Evolutionary conservation across 2,329 filamentous ascomycete genomes (phyloP).

Genomic region (Fusarium anguioides): DNA sequence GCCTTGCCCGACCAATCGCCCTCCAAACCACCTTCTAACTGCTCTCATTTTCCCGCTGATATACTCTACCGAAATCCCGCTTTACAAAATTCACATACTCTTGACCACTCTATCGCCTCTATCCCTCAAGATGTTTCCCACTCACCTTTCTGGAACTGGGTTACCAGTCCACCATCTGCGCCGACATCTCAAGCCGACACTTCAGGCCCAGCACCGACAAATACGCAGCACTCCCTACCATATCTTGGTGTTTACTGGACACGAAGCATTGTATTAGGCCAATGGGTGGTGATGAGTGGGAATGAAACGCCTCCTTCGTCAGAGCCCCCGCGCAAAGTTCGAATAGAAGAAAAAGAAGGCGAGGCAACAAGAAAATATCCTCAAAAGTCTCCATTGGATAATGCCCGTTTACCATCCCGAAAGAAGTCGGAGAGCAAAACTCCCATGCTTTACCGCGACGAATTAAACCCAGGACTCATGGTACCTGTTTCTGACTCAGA

Average conservation of each 20-base stretch:
- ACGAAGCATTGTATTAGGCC: constrained; percentile 47
- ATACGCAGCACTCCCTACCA: constrained; percentile 44
- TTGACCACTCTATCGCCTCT: constrained; percentile 49
- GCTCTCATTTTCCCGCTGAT: constrained; percentile 11
- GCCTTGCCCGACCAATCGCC: constrained; percentile 28
- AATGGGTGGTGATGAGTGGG: constrained; percentile 55
- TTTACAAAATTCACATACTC: constrained; percentile 45
- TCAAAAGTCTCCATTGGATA: constrained; percentile 39
- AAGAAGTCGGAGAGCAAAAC: constrained; percentile 41
- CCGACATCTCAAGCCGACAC: constrained; percentile 8
- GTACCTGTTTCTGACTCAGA: constrained; percentile 51
- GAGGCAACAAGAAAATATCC: constrained; percentile 31
- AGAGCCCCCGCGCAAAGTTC: constrained; percentile 49
- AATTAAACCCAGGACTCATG: constrained; percentile 49
- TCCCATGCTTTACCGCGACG: constrained; percentile 46
- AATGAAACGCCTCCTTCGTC: constrained; percentile 51
- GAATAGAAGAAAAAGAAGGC: constrained; percentile 44
- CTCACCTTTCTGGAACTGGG: constrained; percentile 55
- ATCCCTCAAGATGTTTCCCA: constrained; percentile 47
- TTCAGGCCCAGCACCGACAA: constrained; percentile 8
- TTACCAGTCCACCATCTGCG: constrained; percentile 41
- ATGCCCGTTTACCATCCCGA: constrained; percentile 31
- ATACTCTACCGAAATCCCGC: constrained; percentile 55
- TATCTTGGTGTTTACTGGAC: constrained; percentile 54
- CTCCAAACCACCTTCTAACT: not conserved